These are phyloP conservation scores for Fusarium odoratissimum DNA, from an alignment of 2,329 filamentous ascomycete genomes.

Conservation along the genomic window DNA sequence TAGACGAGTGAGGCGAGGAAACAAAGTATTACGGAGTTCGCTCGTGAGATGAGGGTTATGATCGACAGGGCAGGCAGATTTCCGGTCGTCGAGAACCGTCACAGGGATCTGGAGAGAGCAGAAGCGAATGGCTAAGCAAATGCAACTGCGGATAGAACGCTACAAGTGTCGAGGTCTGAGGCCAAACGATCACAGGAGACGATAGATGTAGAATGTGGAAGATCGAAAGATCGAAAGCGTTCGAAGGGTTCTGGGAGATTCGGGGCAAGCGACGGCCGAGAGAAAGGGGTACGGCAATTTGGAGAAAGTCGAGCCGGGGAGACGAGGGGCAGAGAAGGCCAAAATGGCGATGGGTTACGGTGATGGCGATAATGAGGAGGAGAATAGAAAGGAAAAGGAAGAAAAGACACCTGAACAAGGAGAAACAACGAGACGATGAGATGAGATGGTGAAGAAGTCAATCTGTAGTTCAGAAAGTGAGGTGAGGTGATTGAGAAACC, in stretches of 20 bases:
- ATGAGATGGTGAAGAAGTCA: slow-evolving; percentile 43
- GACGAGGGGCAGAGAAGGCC: slow-evolving; percentile 41
- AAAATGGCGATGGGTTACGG: slow-evolving; percentile 43
- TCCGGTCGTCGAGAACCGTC: slow-evolving; percentile 42
- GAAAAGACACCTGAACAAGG: slow-evolving; percentile 47
- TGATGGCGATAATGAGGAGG: slow-evolving; percentile 46
- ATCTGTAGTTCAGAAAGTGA: slow-evolving; percentile 28
- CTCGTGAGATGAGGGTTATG: slow-evolving; percentile 35
- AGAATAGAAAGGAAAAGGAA: slow-evolving; percentile 34
- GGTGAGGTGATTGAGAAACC: slow-evolving; percentile 35
- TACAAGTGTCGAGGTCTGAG: slow-evolving; percentile 46
- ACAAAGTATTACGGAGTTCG: slow-evolving; percentile 46
- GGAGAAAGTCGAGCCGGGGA: slow-evolving; percentile 38
- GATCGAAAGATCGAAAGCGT: slow-evolving; percentile 34
- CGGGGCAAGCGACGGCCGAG: slow-evolving; percentile 40
- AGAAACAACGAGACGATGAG: slow-evolving; percentile 43
- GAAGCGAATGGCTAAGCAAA: slow-evolving; percentile 41
- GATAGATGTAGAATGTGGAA: slow-evolving; percentile 33
- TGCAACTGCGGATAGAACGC: slow-evolving; percentile 43
- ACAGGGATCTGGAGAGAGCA: slow-evolving; percentile 44
- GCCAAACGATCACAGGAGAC: slow-evolving; percentile 45
- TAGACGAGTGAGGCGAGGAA: slow-evolving; percentile 27
- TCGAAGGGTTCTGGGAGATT: slow-evolving; percentile 36
- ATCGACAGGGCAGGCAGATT: slow-evolving; percentile 36
- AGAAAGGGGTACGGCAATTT: slow-evolving; percentile 50